These are phyloP conservation scores for Passiflora organensis DNA, from an alignment of 345 rosid species.

Conservation along the genomic window DNA sequence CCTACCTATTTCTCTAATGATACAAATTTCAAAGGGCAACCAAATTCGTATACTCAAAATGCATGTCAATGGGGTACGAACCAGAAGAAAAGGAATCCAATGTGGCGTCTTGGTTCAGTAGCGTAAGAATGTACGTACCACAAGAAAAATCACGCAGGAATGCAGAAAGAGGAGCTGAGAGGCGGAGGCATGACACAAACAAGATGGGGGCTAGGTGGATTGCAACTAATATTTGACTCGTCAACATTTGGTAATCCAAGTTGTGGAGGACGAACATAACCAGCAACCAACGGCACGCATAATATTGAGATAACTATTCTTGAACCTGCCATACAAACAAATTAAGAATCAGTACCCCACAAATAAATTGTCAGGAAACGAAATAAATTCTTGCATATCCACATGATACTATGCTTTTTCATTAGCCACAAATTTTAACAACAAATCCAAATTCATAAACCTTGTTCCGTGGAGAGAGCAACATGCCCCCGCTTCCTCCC, in stretches of 20 bases:
- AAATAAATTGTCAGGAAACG: background rate
- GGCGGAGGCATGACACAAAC: slow-evolving; percentile 85
- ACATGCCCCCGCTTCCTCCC: slow-evolving; percentile 91
- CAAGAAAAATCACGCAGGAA: slow-evolving; percentile 42
- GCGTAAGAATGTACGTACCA: too few species aligned
- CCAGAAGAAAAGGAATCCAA: too few species aligned
- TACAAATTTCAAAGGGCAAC: too few species aligned
- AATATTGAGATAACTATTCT: slow-evolving; percentile 69
- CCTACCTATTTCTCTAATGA: too few species aligned
- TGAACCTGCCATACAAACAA: slow-evolving; percentile 43
- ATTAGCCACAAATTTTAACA: background rate
- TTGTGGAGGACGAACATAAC: slow-evolving; percentile 83
- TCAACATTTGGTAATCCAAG: slow-evolving; percentile 56
- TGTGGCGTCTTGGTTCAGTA: too few species aligned
- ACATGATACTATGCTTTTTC: background rate
- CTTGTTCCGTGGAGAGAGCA: slow-evolving; percentile 65
- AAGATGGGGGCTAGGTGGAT: slow-evolving; percentile 65
- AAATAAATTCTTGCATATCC: background rate
- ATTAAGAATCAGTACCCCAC: background rate
- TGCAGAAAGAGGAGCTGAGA: slow-evolving; percentile 77
- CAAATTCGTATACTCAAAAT: too few species aligned
- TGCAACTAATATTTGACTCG: slow-evolving; percentile 75
- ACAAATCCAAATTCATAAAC: slow-evolving; percentile 25
- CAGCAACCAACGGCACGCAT: slow-evolving; percentile 80
- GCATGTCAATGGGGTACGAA: too few species aligned